phyloP scores from a whole-genome alignment of 306 rosid species.

The Alnus rubra region DNA sequence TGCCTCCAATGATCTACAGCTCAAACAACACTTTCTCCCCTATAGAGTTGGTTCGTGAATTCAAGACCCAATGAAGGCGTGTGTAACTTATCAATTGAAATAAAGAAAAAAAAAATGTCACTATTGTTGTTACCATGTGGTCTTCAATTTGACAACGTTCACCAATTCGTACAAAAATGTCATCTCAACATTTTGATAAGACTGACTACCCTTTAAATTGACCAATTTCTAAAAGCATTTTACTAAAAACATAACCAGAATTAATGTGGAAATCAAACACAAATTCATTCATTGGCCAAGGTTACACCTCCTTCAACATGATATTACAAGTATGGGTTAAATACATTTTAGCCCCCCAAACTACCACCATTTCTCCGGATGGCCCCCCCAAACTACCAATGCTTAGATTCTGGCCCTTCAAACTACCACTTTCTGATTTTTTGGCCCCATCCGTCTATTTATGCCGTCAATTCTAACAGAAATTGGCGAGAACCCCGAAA shows the following conservation, averaged over 20 bases:
- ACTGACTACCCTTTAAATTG: not conserved
- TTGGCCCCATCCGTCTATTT: too few species aligned
- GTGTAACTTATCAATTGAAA: not conserved
- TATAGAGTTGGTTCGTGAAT: not conserved
- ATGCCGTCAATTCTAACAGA: too few species aligned
- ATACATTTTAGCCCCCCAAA: too few species aligned
- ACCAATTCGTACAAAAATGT: not conserved
- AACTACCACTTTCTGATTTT: too few species aligned
- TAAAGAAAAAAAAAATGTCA: not conserved
- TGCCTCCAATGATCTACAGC: not conserved
- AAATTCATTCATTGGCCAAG: not conserved
- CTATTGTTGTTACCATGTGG: not conserved
- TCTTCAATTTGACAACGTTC: not conserved
- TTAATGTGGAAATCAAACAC: not conserved
- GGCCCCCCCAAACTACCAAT: too few species aligned
- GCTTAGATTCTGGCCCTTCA: too few species aligned
- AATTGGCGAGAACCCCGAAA: too few species aligned
- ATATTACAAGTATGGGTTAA: not conserved
- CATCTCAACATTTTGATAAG: not conserved
- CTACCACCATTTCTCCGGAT: too few species aligned
- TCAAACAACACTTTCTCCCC: not conserved
- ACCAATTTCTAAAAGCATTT: not conserved
- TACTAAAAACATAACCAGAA: not conserved
- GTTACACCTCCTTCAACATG: not conserved
- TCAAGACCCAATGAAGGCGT: not conserved